Evolutionary conservation across 495 filamentous ascomycete species (phyloP).

Genomic region (Neurospora tetrasperma): DNA sequence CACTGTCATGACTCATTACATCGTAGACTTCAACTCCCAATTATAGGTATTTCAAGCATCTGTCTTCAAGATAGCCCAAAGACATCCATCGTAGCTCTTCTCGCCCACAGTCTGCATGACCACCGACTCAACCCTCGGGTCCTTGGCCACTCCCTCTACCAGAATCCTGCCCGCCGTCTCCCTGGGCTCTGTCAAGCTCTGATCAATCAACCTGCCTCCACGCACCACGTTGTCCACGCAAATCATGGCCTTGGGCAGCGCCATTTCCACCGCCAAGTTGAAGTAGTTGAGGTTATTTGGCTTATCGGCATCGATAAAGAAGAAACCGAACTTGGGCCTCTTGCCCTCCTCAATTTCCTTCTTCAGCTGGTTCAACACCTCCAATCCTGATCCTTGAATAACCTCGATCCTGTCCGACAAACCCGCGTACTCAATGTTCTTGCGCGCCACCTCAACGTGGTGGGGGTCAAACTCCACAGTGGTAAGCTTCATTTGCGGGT

Average conservation of each 20-base stretch:
- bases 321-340: constrained; percentile 35
- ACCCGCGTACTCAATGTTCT: constrained; percentile 30
- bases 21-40: neutral
- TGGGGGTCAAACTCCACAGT: constrained; percentile 35
- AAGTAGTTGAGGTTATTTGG: constrained; percentile 41
- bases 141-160: constrained; percentile 36
- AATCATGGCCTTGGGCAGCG: constrained; percentile 25
- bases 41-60: constrained; percentile 8
- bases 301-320: constrained; percentile 45
- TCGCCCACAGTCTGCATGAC: constrained; percentile 42
- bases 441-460: constrained; percentile 30
- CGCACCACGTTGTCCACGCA: constrained; percentile 43
- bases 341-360: constrained; percentile 37
- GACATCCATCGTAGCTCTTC: constrained; percentile 43
- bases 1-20: neutral
- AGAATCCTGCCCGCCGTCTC: constrained; percentile 18
- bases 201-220: constrained; percentile 25
- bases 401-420: constrained; percentile 30
- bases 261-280: constrained; percentile 32
- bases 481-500: constrained; percentile 30
- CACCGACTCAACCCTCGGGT: constrained; percentile 34
- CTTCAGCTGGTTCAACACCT: constrained; percentile 31
- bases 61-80: constrained; percentile 28
- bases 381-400: constrained; percentile 34
- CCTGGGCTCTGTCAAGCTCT: neutral